phyloP scores from a whole-genome alignment of 2,329 filamentous ascomycete genomes.

The Colletotrichum cordylinicola region DNA sequence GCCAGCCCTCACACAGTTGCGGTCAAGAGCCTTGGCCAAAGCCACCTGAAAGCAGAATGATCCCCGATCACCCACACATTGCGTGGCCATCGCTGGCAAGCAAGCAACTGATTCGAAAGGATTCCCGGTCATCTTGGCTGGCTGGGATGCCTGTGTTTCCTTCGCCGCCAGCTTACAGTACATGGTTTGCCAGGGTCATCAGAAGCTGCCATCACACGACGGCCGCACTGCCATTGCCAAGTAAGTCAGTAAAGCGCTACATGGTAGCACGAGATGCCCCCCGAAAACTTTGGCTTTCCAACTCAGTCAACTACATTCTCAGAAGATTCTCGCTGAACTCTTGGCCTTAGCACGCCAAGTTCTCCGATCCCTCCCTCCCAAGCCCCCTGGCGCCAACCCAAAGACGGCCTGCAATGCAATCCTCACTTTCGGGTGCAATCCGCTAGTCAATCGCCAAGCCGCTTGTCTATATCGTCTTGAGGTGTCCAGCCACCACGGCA shows the following conservation, averaged over 20 bases:
- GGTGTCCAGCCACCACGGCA: not conserved
- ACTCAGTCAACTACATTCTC: not conserved
- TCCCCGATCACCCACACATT: not conserved
- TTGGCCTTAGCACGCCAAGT: not conserved
- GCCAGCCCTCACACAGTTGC: not conserved
- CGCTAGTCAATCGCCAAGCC: not conserved
- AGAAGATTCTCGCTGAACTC: not conserved
- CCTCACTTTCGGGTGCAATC: not conserved
- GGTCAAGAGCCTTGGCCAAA: not conserved
- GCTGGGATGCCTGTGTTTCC: not conserved
- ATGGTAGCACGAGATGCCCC: not conserved
- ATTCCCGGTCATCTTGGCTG: not conserved
- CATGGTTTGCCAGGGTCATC: not conserved
- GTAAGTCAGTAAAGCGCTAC: not conserved
- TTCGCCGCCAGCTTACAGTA: not conserved
- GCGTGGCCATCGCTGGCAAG: not conserved
- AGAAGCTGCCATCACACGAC: not conserved
- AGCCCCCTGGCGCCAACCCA: not conserved
- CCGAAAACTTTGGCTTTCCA: not conserved
- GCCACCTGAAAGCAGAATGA: not conserved
- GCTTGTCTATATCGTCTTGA: not conserved
- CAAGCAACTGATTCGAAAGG: not conserved
- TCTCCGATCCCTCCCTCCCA: not conserved
- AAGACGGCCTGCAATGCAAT: not conserved
- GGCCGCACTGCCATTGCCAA: not conserved